These are phyloP conservation scores for Elsinoe perseae DNA, from an alignment of 2,329 filamentous ascomycete genomes.

Conservation along the genomic window DNA sequence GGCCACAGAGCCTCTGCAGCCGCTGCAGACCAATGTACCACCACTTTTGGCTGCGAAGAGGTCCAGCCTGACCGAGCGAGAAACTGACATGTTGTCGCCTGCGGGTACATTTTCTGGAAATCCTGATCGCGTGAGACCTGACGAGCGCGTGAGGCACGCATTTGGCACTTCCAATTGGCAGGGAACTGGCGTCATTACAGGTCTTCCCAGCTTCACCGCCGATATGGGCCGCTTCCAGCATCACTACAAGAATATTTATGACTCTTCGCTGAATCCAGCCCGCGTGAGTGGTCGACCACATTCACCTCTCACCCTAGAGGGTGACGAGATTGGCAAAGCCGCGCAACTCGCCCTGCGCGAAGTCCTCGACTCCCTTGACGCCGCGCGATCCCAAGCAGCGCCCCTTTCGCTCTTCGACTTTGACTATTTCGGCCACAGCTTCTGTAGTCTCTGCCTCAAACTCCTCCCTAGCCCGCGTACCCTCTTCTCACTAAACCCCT, in stretches of 20 bases:
- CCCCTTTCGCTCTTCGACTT: slow-evolving; percentile 57
- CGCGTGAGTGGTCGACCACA: not conserved
- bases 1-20: not conserved
- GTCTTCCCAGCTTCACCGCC: slow-evolving; percentile 43
- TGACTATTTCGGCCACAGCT: slow-evolving; percentile 76
- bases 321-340: slow-evolving; percentile 70
- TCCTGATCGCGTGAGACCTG: not conserved
- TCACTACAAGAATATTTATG: not conserved
- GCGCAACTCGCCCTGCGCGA: slow-evolving; percentile 80
- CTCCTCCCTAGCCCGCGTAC: slow-evolving; percentile 74
- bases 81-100: slow-evolving; percentile 1
- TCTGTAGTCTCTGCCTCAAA: slow-evolving; percentile 74
- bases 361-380: slow-evolving; percentile 69
- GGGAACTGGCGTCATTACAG: slow-evolving; percentile 68
- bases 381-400: slow-evolving; percentile 47
- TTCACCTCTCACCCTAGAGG: slow-evolving; percentile 41
- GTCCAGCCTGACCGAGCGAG: slow-evolving; percentile 1
- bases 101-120: not conserved
- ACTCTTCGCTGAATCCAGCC: not conserved
- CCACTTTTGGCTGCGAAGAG: slow-evolving; percentile 3
- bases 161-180: slow-evolving; percentile 52
- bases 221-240: slow-evolving; percentile 12
- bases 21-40: not conserved
- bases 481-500: slow-evolving; percentile 71
- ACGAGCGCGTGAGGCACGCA: not conserved